Base-by-base conservation (phyloP, 257 asterid genomes). In the Catharanthus roseus region DNA sequence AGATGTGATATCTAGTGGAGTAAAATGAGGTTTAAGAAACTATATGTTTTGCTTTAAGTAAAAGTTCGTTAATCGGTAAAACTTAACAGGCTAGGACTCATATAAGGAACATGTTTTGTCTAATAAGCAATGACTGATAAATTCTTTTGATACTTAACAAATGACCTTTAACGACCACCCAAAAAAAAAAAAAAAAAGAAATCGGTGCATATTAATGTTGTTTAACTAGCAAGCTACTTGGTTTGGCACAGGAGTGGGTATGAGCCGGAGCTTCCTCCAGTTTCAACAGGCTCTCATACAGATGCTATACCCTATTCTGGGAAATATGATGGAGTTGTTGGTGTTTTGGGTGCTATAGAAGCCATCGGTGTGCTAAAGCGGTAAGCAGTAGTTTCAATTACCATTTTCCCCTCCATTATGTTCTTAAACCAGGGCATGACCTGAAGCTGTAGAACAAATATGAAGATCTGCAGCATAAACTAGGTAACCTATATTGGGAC, bases 281-380 rank as follows among this genome's bases (percentile, higher is more conserved):
- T 93, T 73, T 79, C 88, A 36, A 89, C 96, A 19, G 99, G 99
- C 5, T 91, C 99, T 66, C 99, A 91, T 80, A 82, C 83, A 71
- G 97, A 93, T 73, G 99, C 97, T 65, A 93, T 91, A 78, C 99
- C 99, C 23, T 93, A 83, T 80, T 93, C 99, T 0, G 96, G 99
- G 36, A 91, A 93, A 77, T 93, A 91, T 80, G 97, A 91, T 75
- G 99, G 97, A 21, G 96, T 93, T 28, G 87, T 93, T 77, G 99
- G 99, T 28, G 99, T 93, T 41, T 80, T 93, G 83, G 97, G 99
- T 83, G 99, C 97, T 57, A 88, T 89, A 53, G 99, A 93, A 87
- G 95, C 99, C 84, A 83, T 93, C 75, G 89, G 89, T 76, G 96
- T 86, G 33, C 87, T 93, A 38, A 88, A 89, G 71, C 77, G 93